Evolutionary conservation across 495 filamentous ascomycete genomes (phyloP).

Genomic region (Penicillium malachiteum): DNA sequence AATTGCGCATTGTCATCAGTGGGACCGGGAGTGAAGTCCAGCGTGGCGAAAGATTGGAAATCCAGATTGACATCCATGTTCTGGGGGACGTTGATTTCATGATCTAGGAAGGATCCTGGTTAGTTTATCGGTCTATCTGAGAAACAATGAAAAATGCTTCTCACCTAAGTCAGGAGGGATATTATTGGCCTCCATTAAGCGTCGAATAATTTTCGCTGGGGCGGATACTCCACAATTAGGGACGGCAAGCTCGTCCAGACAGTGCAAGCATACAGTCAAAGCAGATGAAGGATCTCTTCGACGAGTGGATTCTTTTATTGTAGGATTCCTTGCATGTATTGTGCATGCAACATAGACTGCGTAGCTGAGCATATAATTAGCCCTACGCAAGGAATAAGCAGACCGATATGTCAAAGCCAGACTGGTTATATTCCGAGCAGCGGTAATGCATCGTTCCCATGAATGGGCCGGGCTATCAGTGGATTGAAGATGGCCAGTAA

Average conservation of each 20-base stretch:
- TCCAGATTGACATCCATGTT: background rate
- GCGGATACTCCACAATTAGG: background rate
- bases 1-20: background rate
- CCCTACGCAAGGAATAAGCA: conserved; percentile 14
- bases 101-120: background rate
- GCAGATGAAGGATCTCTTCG: background rate
- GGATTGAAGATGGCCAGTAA: conserved; percentile 14
- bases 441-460: conserved; percentile 18
- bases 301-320: background rate
- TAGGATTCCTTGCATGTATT: conserved; percentile 9
- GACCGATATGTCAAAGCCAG: conserved; percentile 15
- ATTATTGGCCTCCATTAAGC: background rate
- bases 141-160: background rate
- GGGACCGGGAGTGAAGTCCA: background rate
- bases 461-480: conserved; percentile 5
- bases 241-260: background rate
- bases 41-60: background rate
- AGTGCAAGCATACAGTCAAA: background rate
- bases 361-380: conserved; percentile 26
- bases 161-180: background rate
- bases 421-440: conserved; percentile 19
- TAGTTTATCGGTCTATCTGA: background rate
- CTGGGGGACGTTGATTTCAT: background rate
- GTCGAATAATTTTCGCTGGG: background rate
- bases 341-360: conserved; percentile 20